These are phyloP conservation scores for Fagus crenata DNA, from an alignment of 306 rosid genomes.

Conservation along the genomic window DNA sequence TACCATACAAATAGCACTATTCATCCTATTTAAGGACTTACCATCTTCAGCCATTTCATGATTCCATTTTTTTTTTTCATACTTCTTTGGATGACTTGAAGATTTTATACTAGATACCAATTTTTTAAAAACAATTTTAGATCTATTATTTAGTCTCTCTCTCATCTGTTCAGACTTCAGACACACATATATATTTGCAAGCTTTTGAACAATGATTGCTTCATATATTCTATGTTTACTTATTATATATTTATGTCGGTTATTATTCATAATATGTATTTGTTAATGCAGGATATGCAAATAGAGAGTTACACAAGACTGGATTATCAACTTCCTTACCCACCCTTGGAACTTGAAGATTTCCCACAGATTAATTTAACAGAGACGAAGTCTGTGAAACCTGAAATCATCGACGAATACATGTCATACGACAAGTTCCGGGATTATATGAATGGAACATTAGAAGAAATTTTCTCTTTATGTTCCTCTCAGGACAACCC, in stretches of 20 bases:
- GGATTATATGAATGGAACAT: slow-evolving; percentile 64
- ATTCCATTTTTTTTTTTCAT: too few relatives aligned
- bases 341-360: slow-evolving; percentile 78
- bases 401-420: slow-evolving; percentile 53
- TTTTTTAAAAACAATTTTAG: too few relatives aligned
- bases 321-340: slow-evolving; percentile 57
- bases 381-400: slow-evolving; percentile 55
- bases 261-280: neutral
- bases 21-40: too few relatives aligned
- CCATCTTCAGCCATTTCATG: too few relatives aligned
- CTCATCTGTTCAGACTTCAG: too few relatives aligned
- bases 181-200: too few relatives aligned
- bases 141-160: too few relatives aligned
- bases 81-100: too few relatives aligned
- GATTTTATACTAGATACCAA: too few relatives aligned
- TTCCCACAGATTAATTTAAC: slow-evolving; percentile 59
- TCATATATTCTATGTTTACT: neutral
- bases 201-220: too few relatives aligned
- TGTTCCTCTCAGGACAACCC: slow-evolving; percentile 65
- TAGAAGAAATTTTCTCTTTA: slow-evolving; percentile 79
- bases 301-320: slow-evolving; percentile 37
- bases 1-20: too few relatives aligned
- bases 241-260: neutral
- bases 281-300: slow-evolving; percentile 55
- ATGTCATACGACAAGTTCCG: slow-evolving; percentile 52